These are phyloP conservation scores for Metschnikowia continentalis DNA, from an alignment of 805 yeast species.

Conservation along the genomic window DNA sequence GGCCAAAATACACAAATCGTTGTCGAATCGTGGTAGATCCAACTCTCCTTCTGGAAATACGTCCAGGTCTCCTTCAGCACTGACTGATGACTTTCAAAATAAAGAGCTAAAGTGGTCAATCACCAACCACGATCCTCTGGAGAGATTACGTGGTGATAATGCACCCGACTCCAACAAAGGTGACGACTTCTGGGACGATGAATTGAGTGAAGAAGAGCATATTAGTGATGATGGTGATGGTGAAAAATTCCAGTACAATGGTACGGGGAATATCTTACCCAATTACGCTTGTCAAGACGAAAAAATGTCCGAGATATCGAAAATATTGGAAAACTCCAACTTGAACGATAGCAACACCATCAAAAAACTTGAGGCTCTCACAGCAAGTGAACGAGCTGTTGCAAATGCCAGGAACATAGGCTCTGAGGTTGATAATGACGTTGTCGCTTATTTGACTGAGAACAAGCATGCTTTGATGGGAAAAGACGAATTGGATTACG, in stretches of 20 bases:
- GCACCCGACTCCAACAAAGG: slow-evolving; percentile 7
- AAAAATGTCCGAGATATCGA: slow-evolving; percentile 35
- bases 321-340: slow-evolving; percentile 36
- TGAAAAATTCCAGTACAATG: slow-evolving; percentile 55
- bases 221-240: slow-evolving; percentile 56
- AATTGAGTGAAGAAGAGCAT: slow-evolving; percentile 56
- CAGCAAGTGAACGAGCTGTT: slow-evolving; percentile 57
- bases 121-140: slow-evolving; percentile 70
- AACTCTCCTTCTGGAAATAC: slow-evolving; percentile 30
- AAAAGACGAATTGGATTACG: slow-evolving; percentile 39
- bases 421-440: slow-evolving; percentile 29
- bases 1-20: slow-evolving; percentile 36
- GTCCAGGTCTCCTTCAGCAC: slow-evolving; percentile 33
- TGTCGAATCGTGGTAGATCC: slow-evolving; percentile 36
- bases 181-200: slow-evolving; percentile 21
- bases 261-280: slow-evolving; percentile 56
- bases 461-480: slow-evolving; percentile 42
- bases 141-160: slow-evolving; percentile 39
- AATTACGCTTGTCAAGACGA: slow-evolving; percentile 48
- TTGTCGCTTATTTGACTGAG: slow-evolving; percentile 28
- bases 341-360: slow-evolving; percentile 45
- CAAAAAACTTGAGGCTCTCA: slow-evolving; percentile 49
- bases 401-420: slow-evolving; percentile 52
- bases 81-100: slow-evolving; percentile 31
- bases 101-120: slow-evolving; percentile 59